phyloP scores from a whole-genome alignment of 2,329 filamentous ascomycete species.

The Chrysosporium queenslandicum region DNA sequence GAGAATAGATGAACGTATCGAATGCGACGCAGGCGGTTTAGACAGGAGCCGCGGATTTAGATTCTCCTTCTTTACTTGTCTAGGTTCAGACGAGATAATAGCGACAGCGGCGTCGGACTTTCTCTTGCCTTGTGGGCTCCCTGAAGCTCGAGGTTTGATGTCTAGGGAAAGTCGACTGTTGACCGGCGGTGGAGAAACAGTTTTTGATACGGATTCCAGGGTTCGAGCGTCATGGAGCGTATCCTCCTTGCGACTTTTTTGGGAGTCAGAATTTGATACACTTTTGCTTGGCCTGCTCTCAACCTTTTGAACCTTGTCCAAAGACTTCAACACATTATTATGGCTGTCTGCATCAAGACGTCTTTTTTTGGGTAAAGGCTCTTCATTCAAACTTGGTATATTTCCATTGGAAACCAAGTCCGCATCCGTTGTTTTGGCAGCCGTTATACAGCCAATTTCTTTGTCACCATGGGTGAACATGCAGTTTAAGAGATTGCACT shows the following conservation, averaged over 20 bases:
- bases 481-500: constrained; percentile 47
- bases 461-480: constrained; percentile 45
- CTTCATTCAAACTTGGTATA: constrained; percentile 5
- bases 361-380: constrained; percentile 27
- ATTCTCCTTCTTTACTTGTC: constrained; percentile 32
- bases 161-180: background rate
- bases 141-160: background rate
- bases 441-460: constrained; percentile 13
- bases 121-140: background rate
- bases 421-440: background rate
- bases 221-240: constrained; percentile 13
- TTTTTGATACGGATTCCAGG: constrained; percentile 21
- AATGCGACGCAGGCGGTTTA: constrained; percentile 36
- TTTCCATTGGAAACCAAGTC: background rate
- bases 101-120: background rate
- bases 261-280: background rate
- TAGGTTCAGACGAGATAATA: constrained; percentile 2
- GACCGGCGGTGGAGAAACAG: constrained; percentile 27
- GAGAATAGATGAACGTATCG: constrained; percentile 35
- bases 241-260: constrained; percentile 12
- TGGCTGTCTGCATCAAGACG: constrained; percentile 8
- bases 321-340: background rate
- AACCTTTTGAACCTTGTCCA: background rate
- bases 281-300: constrained; percentile 1
- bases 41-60: constrained; percentile 39